Base-by-base conservation (phyloP, 164 flowering plant genomes). In the Amborella trichopoda region DNA sequence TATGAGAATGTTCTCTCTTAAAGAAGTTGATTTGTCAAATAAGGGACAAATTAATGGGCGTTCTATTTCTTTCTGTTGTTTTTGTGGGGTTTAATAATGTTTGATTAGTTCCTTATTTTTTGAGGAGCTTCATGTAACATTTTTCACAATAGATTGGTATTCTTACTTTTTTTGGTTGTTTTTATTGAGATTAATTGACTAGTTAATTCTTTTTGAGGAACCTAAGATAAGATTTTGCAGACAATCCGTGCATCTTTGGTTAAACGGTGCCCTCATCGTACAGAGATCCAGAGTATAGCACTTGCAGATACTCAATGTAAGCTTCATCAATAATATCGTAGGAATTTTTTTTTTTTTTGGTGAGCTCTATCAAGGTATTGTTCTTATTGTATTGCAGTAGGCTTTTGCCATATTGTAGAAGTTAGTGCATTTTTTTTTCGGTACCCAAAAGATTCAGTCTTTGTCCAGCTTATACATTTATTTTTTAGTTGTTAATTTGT, bases 221-320 rank as follows among this genome's bases (percentile, higher is more conserved):
- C n/a, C n/a, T n/a, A n/a, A n/a, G n/a, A n/a, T n/a, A n/a, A n/a
- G 4, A n/a, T 37, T 14, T 37, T n/a, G 40, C 10, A 80, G 96
- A 76, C 81, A n/a, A 14, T 62, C 46, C 62, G 64, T 28, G 64
- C 80, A 24, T 63, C 65, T 3, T 6, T 71, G 28, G 59, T 83
- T 13, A 65, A 71, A 27, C 83, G 88, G 24, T 87, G 96, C 40
- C 90, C 94, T 23, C 93, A 87, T 69, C 80, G 85, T 14, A 66
- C 88, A 1, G 96, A 87, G 67, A 71, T 87, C 55, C 96, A 87
- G 55, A 87, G 83, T 54, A 44, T 87, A 18, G 77, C 54, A 36
- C 78, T 83, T 36, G 63, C 69, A 20, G 77, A 72, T 53, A 64
- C 62, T 44, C 82, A 78, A 25, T 58, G 89, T 85, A 60, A 65